These are phyloP conservation scores for Sideroxylon spinosum DNA, from an alignment of 179 eudicot species.

Conservation along the genomic window DNA sequence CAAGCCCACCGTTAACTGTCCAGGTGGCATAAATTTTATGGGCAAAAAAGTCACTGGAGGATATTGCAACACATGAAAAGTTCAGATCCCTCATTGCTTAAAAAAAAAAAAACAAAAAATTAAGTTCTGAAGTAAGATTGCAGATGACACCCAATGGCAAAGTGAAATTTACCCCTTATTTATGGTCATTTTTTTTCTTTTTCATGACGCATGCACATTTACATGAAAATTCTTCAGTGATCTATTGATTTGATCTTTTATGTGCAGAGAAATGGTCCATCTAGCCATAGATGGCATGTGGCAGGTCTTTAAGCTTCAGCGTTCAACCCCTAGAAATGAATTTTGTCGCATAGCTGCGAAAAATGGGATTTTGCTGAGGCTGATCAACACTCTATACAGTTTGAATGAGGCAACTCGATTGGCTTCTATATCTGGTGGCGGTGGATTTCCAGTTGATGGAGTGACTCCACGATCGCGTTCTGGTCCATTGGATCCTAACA, in stretches of 20 bases:
- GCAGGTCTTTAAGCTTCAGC: slow-evolving; percentile 96
- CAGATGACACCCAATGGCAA: no score
- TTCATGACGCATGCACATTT: neutral
- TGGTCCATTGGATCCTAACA: slow-evolving; percentile 66
- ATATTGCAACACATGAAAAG: no score
- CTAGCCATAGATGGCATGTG: slow-evolving; percentile 98
- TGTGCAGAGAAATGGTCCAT: slow-evolving; percentile 97
- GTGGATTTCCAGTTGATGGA: slow-evolving; percentile 62
- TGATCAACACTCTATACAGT: slow-evolving; percentile 80
- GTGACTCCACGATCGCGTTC: slow-evolving; percentile 59
- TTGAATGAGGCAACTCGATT: slow-evolving; percentile 90
- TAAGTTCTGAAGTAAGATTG: no score
- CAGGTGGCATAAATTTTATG: no score
- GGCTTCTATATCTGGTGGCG: slow-evolving; percentile 62
- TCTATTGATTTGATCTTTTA: slow-evolving; percentile 19
- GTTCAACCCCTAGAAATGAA: slow-evolving; percentile 83
- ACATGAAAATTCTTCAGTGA: neutral
- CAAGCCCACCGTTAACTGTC: no score
- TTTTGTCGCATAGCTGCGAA: slow-evolving; percentile 95
- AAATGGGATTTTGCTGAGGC: slow-evolving; percentile 87
- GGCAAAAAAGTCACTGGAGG: no score
- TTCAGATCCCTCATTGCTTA: no score
- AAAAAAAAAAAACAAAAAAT: no score
- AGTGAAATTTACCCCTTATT: neutral
- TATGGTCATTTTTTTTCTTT: slow-evolving; percentile 3